These are phyloP conservation scores for Coemansia sp. DNA, from an alignment of 192 early-diverging fungal species.

Conservation along the genomic window DNA sequence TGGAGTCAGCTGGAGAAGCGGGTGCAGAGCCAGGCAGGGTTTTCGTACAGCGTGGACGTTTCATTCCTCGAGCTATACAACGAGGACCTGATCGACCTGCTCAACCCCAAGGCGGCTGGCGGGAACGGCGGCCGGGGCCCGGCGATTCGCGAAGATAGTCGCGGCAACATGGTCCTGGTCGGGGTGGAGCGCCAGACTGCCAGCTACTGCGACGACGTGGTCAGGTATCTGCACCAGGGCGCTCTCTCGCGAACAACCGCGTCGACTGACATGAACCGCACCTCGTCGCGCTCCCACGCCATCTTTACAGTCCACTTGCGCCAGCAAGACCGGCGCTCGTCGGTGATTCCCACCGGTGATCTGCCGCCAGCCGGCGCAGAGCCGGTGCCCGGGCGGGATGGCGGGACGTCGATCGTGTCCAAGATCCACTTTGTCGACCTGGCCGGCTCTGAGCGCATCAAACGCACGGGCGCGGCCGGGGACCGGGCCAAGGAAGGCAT, in stretches of 20 bases:
- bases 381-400: neutral
- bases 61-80: slow-evolving; percentile 97
- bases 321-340: slow-evolving; percentile 64
- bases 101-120: slow-evolving; percentile 49
- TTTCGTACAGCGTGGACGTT: slow-evolving; percentile 50
- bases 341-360: neutral
- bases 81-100: slow-evolving; percentile 89
- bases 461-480: slow-evolving; percentile 91
- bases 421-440: slow-evolving; percentile 99
- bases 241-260: slow-evolving; percentile 77
- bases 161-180: slow-evolving; percentile 80
- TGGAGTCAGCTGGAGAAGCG: slow-evolving; percentile 21
- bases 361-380: neutral
- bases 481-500: slow-evolving; percentile 95
- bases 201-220: slow-evolving; percentile 58
- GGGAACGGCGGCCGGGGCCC: slow-evolving; percentile 47
- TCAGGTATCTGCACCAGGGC: slow-evolving; percentile 64
- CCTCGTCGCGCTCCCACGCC: slow-evolving; percentile 92
- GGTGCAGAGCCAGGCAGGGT: slow-evolving; percentile 5
- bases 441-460: slow-evolving; percentile 93
- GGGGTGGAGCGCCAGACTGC: slow-evolving; percentile 77
- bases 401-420: slow-evolving; percentile 50
- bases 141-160: slow-evolving; percentile 77
- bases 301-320: slow-evolving; percentile 87
- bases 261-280: slow-evolving; percentile 95